Conservation (phyloP, 2,329 filamentous ascomycete genomes). For the Talaromyces albobiverticillius region DNA sequence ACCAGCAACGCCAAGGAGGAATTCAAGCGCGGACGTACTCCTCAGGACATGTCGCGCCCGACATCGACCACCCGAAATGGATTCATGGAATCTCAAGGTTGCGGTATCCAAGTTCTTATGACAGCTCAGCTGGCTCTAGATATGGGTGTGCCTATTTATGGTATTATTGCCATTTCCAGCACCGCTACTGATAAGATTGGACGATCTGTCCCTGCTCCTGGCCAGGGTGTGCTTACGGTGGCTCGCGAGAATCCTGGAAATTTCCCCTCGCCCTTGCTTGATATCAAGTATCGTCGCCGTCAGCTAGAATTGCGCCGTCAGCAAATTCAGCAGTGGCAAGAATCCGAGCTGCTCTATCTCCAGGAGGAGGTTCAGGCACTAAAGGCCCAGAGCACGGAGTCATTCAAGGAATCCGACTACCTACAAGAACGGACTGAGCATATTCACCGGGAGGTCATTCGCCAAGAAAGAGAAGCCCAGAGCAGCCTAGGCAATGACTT, state of each 20-base stretch:
- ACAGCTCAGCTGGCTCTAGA: slow-evolving; percentile 91
- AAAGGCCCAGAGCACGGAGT: slow-evolving; percentile 68
- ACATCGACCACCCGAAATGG: slow-evolving; percentile 95
- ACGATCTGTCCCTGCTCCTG: slow-evolving; percentile 91
- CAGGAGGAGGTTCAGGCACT: slow-evolving; percentile 91
- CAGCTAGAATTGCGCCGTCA: slow-evolving; percentile 92
- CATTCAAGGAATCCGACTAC: slow-evolving; percentile 81
- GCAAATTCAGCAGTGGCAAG: slow-evolving; percentile 95
- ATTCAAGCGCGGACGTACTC: slow-evolving; percentile 90
- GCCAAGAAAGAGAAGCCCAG: slow-evolving; percentile 91
- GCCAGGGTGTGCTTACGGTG: slow-evolving; percentile 93
- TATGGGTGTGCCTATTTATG: slow-evolving; percentile 98
- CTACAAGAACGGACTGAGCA: slow-evolving; percentile 79
- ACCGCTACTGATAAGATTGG: slow-evolving; percentile 99
- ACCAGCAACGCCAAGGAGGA: slow-evolving; percentile 98
- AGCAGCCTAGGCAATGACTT: slow-evolving; percentile 96
- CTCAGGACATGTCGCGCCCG: slow-evolving; percentile 95
- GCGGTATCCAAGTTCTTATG: slow-evolving; percentile 98
- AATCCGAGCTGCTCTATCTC: slow-evolving; percentile 88
- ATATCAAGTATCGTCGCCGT: slow-evolving; percentile 95
- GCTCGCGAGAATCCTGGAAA: slow-evolving; percentile 87
- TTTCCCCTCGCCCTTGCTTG: slow-evolving; percentile 91
- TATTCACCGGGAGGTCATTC: slow-evolving; percentile 80
- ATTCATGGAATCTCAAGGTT: slow-evolving; percentile 99
- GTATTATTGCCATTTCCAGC: slow-evolving; percentile 86